A percentile compares a stretch with the other conserved stretches of the same genome.
Conservation (phyloP, 768 basidiomycete species). For the Pisolithus microcarpus region DNA sequence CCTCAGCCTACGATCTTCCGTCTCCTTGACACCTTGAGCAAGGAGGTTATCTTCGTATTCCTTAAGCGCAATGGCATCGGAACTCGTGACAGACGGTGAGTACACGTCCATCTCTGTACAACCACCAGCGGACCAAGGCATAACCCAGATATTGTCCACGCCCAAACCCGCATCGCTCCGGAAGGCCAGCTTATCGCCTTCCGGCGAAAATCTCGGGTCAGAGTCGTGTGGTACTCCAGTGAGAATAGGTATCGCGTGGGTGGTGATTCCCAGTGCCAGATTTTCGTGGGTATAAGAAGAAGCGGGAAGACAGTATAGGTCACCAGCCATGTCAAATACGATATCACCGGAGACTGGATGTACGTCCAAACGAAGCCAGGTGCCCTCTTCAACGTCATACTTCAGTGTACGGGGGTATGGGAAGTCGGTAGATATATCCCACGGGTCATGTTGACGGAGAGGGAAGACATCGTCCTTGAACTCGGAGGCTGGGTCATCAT, state of each 20-base stretch:
- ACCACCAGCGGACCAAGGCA: constrained; percentile 47
- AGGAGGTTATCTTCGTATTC: constrained; percentile 42
- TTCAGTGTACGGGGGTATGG: constrained; percentile 57
- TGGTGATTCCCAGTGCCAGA: constrained; percentile 15
- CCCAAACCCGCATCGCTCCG: constrained; percentile 68
- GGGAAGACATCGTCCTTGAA: constrained; percentile 58
- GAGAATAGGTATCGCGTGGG: constrained; percentile 51
- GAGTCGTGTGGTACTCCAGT: constrained; percentile 62
- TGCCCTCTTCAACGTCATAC: constrained; percentile 67
- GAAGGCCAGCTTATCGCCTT: constrained; percentile 58
- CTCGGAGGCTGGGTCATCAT: constrained; percentile 32
- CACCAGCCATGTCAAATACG: constrained; percentile 69
- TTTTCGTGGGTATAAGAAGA: constrained; percentile 28
- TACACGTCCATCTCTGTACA: constrained; percentile 55
- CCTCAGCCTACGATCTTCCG: constrained; percentile 36
- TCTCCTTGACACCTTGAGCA: constrained; percentile 45
- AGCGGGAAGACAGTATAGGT: constrained; percentile 63
- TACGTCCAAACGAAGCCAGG: constrained; percentile 70
- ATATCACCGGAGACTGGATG: constrained; percentile 65
- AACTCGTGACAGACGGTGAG: constrained; percentile 28
- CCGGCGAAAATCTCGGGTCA: constrained; percentile 67
- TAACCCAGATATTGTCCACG: constrained; percentile 70
- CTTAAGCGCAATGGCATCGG: constrained; percentile 30
- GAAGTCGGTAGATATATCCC: constrained; percentile 76
- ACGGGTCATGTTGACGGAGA: constrained; percentile 43